phyloP scores from a whole-genome alignment of 1,139 yeast species.

The Candida glucosophila region DNA sequence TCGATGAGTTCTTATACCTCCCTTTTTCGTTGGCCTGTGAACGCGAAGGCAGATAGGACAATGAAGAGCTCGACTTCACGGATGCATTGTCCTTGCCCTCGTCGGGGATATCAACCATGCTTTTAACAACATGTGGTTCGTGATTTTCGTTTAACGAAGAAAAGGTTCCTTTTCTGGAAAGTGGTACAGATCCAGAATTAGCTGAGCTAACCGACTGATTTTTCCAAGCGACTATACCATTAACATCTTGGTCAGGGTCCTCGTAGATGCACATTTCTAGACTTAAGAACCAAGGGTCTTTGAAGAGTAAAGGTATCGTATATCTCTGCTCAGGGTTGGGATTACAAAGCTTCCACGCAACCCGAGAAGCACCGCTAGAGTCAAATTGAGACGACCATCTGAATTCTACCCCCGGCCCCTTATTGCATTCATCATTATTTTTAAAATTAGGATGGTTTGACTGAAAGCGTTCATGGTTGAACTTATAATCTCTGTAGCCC shows the following conservation, averaged over 20 bases:
- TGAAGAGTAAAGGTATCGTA: constrained; percentile 42
- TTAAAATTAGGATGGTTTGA: constrained; percentile 48
- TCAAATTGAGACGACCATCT: constrained; percentile 55
- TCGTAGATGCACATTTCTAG: constrained; percentile 59
- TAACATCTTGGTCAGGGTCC: constrained; percentile 37
- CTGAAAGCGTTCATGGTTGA: constrained; percentile 42
- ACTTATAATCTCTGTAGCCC: constrained; percentile 49
- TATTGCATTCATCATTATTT: constrained; percentile 32
- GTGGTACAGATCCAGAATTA: constrained; percentile 18
- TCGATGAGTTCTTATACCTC: too few species aligned
- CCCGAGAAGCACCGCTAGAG: constrained; percentile 51
- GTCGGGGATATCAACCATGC: constrained; percentile 39
- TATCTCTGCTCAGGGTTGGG: constrained; percentile 49
- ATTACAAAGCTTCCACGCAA: constrained; percentile 71
- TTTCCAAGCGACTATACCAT: constrained; percentile 25
- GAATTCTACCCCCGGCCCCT: constrained; percentile 64
- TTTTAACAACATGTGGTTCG: constrained; percentile 16
- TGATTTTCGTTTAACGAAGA: constrained; percentile 9
- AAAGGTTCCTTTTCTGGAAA: constrained; percentile 25
- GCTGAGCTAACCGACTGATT: constrained; percentile 16
- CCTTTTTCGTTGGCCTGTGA: too few species aligned
- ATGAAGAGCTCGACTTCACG: constrained; percentile 20
- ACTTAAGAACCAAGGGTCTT: constrained; percentile 56
- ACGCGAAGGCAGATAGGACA: constrained; percentile 11
- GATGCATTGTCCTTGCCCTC: constrained; percentile 12